Conservation (phyloP, 1,284 basidiomycete species). For the Lignosus rhinocerotis region DNA sequence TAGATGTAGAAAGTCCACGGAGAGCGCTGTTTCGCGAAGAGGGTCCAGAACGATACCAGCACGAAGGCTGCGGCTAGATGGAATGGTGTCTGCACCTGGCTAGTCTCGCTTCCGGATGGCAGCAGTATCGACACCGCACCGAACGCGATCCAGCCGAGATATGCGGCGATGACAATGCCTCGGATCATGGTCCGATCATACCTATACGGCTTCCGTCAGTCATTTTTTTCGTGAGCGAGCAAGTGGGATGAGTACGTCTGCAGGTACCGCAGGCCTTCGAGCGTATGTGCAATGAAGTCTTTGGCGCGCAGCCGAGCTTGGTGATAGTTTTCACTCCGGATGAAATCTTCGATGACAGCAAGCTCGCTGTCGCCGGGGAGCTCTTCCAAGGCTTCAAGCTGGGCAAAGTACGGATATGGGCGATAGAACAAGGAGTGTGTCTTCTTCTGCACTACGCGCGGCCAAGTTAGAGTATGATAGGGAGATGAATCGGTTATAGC, state of each 20-base stretch:
- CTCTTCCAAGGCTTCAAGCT: slow-evolving; percentile 34
- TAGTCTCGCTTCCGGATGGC: slow-evolving; percentile 6
- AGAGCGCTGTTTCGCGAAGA: slow-evolving; percentile 66
- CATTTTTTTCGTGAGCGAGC: no score
- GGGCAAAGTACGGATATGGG: slow-evolving; percentile 61
- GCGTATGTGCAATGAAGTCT: slow-evolving; percentile 54
- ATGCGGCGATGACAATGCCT: slow-evolving; percentile 70
- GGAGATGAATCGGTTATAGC: slow-evolving; percentile 33
- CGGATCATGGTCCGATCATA: slow-evolving; percentile 80
- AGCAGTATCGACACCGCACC: slow-evolving; percentile 54
- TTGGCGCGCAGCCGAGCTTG: slow-evolving; percentile 52
- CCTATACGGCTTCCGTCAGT: slow-evolving; percentile 30
- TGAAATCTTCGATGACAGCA: slow-evolving; percentile 44
- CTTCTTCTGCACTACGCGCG: slow-evolving; percentile 57
- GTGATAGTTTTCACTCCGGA: slow-evolving; percentile 47
- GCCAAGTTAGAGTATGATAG: not conserved
- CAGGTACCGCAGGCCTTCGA: slow-evolving; percentile 78
- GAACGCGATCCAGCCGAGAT: slow-evolving; percentile 78
- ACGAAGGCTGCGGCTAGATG: slow-evolving; percentile 32
- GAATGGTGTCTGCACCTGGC: slow-evolving; percentile 8
- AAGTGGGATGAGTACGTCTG: slow-evolving; percentile 56
- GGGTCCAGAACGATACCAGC: slow-evolving; percentile 43
- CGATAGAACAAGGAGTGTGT: slow-evolving; percentile 59
- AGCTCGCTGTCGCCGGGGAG: slow-evolving; percentile 34
- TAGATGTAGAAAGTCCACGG: slow-evolving; percentile 82